Evolutionary conservation across 805 yeast species (phyloP).

Genomic region (Suhomyces xylopsoci): DNA sequence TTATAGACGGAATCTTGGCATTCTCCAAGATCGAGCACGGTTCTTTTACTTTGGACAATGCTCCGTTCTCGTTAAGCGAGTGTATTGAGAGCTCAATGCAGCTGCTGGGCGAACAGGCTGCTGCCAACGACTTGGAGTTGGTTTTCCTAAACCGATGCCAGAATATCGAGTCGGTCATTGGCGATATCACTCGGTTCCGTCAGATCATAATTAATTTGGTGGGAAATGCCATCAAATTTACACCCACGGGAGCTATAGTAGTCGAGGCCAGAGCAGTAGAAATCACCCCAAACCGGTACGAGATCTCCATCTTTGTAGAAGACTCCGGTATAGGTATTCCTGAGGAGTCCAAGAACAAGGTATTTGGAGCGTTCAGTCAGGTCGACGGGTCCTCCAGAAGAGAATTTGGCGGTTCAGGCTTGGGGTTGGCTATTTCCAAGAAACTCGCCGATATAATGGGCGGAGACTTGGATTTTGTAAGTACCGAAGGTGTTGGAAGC

Average conservation of each 20-base stretch:
- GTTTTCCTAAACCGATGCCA: conserved; percentile 43
- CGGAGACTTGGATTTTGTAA: conserved; percentile 45
- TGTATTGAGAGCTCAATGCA: conserved; percentile 49
- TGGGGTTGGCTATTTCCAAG: conserved; percentile 48
- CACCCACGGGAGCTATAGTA: conserved; percentile 41
- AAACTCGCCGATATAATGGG: conserved; percentile 49
- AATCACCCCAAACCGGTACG: conserved; percentile 30
- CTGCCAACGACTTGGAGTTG: conserved; percentile 42
- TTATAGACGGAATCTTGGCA: conserved; percentile 53
- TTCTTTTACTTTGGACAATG: conserved; percentile 42
- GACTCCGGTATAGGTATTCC: conserved; percentile 59
- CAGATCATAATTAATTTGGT: conserved; percentile 51
- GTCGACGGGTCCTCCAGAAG: conserved; percentile 54
- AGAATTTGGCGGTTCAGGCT: conserved; percentile 51
- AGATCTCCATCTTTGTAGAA: conserved; percentile 37
- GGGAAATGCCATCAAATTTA: conserved; percentile 54
- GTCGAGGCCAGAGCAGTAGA: conserved; percentile 32
- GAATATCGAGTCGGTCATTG: conserved; percentile 35
- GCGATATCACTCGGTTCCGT: conserved; percentile 49
- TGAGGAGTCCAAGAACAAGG: conserved; percentile 38
- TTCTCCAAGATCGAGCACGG: conserved; percentile 57
- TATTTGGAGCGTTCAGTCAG: conserved; percentile 53
- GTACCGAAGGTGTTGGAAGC: conserved; percentile 46
- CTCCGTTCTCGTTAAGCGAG: conserved; percentile 43
- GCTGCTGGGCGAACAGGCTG: conserved; percentile 47